Evolutionary conservation across 139 green algal genomes (phyloP).

Genomic region (Desmodesmus armatus): DNA sequence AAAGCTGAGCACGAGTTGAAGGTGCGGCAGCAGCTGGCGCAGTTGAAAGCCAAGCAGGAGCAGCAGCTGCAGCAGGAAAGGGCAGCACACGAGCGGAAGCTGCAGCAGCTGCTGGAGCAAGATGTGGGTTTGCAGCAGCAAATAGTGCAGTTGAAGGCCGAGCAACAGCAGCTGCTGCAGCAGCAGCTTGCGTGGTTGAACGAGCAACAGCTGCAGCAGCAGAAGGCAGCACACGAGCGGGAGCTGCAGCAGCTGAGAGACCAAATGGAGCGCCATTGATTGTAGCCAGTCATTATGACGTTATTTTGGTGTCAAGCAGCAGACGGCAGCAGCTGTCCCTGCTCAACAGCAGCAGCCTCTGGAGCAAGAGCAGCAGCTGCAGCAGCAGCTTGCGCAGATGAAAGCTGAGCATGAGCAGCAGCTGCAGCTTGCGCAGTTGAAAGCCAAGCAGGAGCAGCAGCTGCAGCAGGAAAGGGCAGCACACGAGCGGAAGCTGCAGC

Average conservation of each 20-base stretch:
- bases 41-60: background rate
- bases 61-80: conserved; percentile 6
- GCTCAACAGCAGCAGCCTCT: no score
- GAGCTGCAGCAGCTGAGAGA: no score
- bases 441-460: background rate
- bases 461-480: background rate
- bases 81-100: background rate
- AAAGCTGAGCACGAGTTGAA: background rate
- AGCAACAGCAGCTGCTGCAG: background rate
- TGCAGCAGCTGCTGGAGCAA: background rate
- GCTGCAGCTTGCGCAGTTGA: background rate
- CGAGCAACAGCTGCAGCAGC: no score
- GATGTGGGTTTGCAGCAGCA: no score
- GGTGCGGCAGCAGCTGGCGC: background rate
- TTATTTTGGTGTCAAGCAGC: no score
- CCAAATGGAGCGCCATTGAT: no score
- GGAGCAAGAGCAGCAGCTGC: background rate
- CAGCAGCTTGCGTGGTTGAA: no score
- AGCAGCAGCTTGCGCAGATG: background rate
- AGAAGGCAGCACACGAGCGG: no score
- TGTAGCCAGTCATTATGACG: no score
- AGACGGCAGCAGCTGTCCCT: no score
- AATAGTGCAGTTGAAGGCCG: no score
- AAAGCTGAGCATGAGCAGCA: background rate
- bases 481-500: background rate